Evolutionary conservation across 331 rosid species (phyloP), one percentile per base, ranked within the genome.

Genomic region (Saraca asoca): DNA sequence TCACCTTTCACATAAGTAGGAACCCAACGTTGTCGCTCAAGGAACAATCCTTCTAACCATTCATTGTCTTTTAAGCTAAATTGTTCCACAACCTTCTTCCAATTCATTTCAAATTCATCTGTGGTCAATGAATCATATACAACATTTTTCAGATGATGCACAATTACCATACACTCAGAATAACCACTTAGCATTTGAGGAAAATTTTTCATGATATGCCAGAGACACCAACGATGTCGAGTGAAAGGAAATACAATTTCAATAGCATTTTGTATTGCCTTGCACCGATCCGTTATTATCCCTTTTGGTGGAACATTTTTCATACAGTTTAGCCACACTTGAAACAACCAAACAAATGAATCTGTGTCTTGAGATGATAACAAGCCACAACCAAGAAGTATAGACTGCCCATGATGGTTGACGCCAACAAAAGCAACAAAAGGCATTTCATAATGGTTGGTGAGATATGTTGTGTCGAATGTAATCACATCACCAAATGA

Each of bases 401-500:
- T 31, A 7, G 68, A 62, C 38, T 62, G 55, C 8, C 55, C 68
- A 45, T 62, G 68, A 48, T 63, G 33, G 29, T 46, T 45, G 0
- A 3, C 24, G 6, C 42, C 43, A 39, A 39, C 43, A 39, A 39
- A 39, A 39, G 43, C 10, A 7, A 39, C 43, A 6, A 39, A 10
- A 4, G 58, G 10, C 48, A 64, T 9, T 2, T 48, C 33, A 64
- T 64, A 49, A 0, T 48, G 20, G 34, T 34, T 33, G 4, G 34
- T 48, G 1, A 64, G 9, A 12, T 64, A 46, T n/a, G 69, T 48
- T n/a, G 46, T 15, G 6, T 64, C 69, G 9, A 64, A 48, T 8
- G 57, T 64, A 10, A 64, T 16, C 5, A 64, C 58, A 33, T 64
- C 58, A 5, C 69, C 69, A 48, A 46, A 81, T 41, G 66, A 39